Conservation (phyloP, 192 early-diverging fungal genomes). For the Gonapodya sp. region DNA sequence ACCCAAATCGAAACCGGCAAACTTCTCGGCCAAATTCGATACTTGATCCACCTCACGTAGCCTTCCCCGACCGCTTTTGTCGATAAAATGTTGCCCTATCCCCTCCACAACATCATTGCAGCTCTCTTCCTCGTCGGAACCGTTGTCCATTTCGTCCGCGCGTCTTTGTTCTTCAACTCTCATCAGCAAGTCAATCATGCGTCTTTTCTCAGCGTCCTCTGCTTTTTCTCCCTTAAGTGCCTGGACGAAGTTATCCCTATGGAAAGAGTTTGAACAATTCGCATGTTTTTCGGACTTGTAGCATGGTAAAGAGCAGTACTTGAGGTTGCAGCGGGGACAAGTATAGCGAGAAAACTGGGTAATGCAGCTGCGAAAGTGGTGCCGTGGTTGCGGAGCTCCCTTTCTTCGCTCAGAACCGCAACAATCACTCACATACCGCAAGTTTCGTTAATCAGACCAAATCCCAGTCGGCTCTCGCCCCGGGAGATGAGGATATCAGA, state of each 20-base stretch:
- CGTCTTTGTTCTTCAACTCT: background rate
- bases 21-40: background rate
- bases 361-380: background rate
- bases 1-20: background rate
- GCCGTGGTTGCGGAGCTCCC: background rate
- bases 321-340: background rate
- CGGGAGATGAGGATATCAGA: too few species aligned
- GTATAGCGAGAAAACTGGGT: background rate
- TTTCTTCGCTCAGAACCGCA: too few species aligned
- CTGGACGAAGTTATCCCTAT: background rate
- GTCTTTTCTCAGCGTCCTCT: background rate
- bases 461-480: background rate
- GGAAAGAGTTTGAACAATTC: background rate
- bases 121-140: background rate
- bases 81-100: too few species aligned
- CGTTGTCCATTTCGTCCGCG: background rate
- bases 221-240: background rate
- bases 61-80: too few species aligned
- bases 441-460: background rate
- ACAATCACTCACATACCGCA: background rate
- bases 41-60: background rate
- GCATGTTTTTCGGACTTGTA: background rate
- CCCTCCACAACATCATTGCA: too few species aligned
- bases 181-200: background rate
- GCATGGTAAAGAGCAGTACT: background rate